Evolutionary conservation across 2,329 filamentous ascomycete species (phyloP), one percentile per base, ranked within the genome.

Genomic region (Cryphonectria japonica): DNA sequence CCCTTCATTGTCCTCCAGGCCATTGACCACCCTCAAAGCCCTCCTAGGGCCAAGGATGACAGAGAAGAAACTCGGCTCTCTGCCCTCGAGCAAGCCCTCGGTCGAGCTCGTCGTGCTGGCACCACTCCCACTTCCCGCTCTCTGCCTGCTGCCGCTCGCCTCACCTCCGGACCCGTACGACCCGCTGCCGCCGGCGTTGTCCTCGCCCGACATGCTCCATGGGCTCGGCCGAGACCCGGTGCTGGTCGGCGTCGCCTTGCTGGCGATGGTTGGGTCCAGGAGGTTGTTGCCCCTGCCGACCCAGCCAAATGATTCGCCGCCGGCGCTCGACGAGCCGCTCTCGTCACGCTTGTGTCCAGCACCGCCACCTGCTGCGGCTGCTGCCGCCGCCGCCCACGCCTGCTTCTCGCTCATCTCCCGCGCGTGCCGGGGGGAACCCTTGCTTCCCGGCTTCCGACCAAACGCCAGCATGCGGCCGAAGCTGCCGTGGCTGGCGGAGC

Each of bases 1-100:
- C 39, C 64, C 65, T 67, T 75, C 72, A 34, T 71, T 74, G 37
- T 75, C 76, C 69, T 78, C 77, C 54, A 79, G 65, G 22, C 78
- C 78, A 71, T 92, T 92, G 29, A 91, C 88, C 63, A 91, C 88
- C 78, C 88, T 83, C 80, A 92, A 80, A 77, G 88, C 91, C 78
- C 89, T 82, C 78, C 89, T 85, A 39, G 89, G 89, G 76, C 89
- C 89, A 77, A 91, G 76, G 75, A 91, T 77, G 52, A 91, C 88
- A 66, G 86, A 89, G 78, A 91, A 87, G 78, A 92, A 92, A 60
- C 85, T 89, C 70, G 89, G 89, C 77, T 92, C 89, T 69, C 75
- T 76, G 13, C 81, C 82, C 32, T 83, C 80, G 37, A 83, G 73
- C 73, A 83, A 73, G 8, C 77, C 76, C 68, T 82, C 80, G 1